A percentile compares a stretch with the other conserved stretches of the same genome.
Conservation (phyloP, 1,284 basidiomycete species). For the Trichosporon sp. region DNA sequence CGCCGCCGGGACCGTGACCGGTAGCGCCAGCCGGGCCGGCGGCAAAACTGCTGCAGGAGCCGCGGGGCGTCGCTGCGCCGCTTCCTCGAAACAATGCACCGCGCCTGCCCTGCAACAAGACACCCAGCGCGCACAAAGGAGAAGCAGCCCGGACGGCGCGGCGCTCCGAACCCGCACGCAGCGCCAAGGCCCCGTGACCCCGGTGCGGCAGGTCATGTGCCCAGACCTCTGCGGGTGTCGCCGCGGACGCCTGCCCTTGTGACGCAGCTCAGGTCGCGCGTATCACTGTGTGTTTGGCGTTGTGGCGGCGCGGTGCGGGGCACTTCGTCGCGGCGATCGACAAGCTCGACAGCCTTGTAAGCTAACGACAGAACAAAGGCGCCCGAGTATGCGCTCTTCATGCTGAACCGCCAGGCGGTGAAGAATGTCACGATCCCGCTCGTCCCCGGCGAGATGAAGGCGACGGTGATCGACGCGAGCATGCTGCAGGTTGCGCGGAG, state of each 20-base stretch:
- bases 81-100: not conserved
- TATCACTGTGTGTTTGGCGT: too few species aligned
- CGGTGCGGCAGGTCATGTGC: not conserved
- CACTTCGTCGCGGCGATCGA: too few species aligned
- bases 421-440: slow-evolving; percentile 42
- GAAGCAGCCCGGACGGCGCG: not conserved
- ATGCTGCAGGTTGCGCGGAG: slow-evolving; percentile 42
- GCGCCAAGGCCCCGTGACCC: not conserved
- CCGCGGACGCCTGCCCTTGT: not conserved
- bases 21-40: not conserved
- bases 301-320: not conserved
- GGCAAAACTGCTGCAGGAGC: not conserved
- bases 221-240: not conserved
- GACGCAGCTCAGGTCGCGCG: too few species aligned
- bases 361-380: slow-evolving; percentile 28
- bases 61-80: not conserved
- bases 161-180: not conserved
- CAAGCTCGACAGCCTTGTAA: not conserved
- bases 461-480: slow-evolving; percentile 30
- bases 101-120: not conserved
- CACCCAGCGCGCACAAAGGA: not conserved
- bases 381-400: slow-evolving; percentile 42
- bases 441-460: slow-evolving; percentile 42
- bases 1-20: too few species aligned
- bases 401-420: slow-evolving; percentile 41